These are phyloP conservation scores for Maudiozyma serrabonitensis DNA, from an alignment of 805 yeast genomes.

Conservation along the genomic window DNA sequence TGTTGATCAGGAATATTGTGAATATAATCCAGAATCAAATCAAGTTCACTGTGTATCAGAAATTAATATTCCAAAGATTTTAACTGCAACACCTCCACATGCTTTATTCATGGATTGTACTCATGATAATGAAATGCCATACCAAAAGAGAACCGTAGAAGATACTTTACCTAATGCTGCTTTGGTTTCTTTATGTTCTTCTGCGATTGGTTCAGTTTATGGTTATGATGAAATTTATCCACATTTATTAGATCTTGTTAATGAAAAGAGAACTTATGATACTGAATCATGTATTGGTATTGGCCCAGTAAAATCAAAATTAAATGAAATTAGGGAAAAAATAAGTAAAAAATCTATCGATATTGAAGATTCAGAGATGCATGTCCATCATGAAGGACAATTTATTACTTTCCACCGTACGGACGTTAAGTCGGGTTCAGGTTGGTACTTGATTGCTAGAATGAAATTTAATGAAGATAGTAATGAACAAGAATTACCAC, in stretches of 20 bases:
- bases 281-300: slow-evolving; percentile 48
- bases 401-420: slow-evolving; percentile 83
- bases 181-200: slow-evolving; percentile 80
- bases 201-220: slow-evolving; percentile 88
- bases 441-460: slow-evolving; percentile 82
- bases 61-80: slow-evolving; percentile 54
- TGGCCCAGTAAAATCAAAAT: slow-evolving; percentile 53
- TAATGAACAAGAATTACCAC: slow-evolving; percentile 44
- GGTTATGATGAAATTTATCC: slow-evolving; percentile 95
- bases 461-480: slow-evolving; percentile 52
- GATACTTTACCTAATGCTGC: slow-evolving; percentile 96
- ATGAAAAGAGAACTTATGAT: slow-evolving; percentile 58
- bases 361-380: slow-evolving; percentile 72
- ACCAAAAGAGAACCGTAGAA: slow-evolving; percentile 82
- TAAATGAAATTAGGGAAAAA: slow-evolving; percentile 48
- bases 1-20: slow-evolving; percentile 26
- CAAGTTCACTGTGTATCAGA: slow-evolving; percentile 39
- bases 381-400: slow-evolving; percentile 89
- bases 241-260: slow-evolving; percentile 65
- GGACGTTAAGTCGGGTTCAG: slow-evolving; percentile 75
- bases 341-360: slow-evolving; percentile 41
- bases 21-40: slow-evolving; percentile 8
- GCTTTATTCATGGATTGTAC: slow-evolving; percentile 97
- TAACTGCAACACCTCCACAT: slow-evolving; percentile 71
- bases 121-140: slow-evolving; percentile 88